Percentiles rank a stretch among this genome's conserved stretches.
These are phyloP conservation scores for Saturnispora dispora DNA, from an alignment of 805 yeast genomes.

Conservation along the genomic window DNA sequence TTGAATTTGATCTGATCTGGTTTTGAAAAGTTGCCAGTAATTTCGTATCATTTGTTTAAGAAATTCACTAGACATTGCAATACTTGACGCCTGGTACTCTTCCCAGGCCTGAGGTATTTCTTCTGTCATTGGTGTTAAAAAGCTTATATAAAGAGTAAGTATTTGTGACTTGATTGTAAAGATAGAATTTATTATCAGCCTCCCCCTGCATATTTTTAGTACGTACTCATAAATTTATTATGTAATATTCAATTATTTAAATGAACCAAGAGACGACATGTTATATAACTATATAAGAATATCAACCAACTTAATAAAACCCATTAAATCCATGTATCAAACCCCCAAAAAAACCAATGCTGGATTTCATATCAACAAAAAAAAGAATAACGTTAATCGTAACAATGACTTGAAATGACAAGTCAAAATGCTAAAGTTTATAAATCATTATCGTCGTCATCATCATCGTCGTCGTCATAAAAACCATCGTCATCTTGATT, in stretches of 20 bases:
- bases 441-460: background rate
- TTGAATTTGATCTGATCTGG: background rate
- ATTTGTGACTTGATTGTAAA: background rate
- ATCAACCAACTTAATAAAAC: background rate
- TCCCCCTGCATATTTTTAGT: background rate
- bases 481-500: background rate
- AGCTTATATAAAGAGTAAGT: background rate
- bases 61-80: background rate
- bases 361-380: background rate
- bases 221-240: background rate
- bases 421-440: background rate
- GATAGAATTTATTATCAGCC: background rate
- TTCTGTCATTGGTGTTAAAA: background rate
- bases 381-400: background rate
- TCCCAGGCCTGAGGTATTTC: background rate
- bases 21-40: background rate
- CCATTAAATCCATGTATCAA: background rate
- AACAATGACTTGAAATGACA: background rate
- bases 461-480: background rate
- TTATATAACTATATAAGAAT: background rate
- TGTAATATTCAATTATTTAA: background rate
- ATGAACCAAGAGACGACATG: background rate
- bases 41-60: background rate
- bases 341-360: background rate
- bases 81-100: background rate